A percentile compares a stretch with the other conserved stretches of the same genome.
These are phyloP conservation scores for Picea sitchensis DNA, from an alignment of 75 land plant species.

Conservation along the genomic window DNA sequence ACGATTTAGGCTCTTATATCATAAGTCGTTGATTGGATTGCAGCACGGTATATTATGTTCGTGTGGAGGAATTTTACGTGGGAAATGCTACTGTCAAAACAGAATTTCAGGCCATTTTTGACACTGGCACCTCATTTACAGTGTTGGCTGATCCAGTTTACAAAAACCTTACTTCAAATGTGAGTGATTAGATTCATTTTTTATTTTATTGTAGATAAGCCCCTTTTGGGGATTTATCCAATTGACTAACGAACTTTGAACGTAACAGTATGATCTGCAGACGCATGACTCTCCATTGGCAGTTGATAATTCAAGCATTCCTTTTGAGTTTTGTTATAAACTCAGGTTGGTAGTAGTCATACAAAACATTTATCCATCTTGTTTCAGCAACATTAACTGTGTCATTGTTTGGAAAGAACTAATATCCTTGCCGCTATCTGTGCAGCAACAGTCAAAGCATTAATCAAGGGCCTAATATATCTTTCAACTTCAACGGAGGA, in stretches of 20 bases:
- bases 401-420: slow-evolving; percentile 1
- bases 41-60: too few species aligned
- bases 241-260: background rate
- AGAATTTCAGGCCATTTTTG: slow-evolving; percentile 55
- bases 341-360: slow-evolving; percentile 32
- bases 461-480: slow-evolving; percentile 27
- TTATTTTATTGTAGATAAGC: background rate
- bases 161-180: slow-evolving; percentile 38
- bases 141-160: slow-evolving; percentile 53
- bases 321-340: slow-evolving; percentile 66
- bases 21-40: too few species aligned
- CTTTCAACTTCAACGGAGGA: slow-evolving; percentile 49
- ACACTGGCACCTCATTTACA: slow-evolving; percentile 91
- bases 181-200: slow-evolving; percentile 25
- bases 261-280: slow-evolving; percentile 45
- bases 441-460: slow-evolving; percentile 36
- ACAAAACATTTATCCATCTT: background rate
- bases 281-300: slow-evolving; percentile 14
- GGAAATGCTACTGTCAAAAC: background rate
- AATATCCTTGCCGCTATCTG: slow-evolving; percentile 4
- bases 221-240: background rate
- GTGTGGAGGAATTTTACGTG: too few species aligned
- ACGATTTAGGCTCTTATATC: too few species aligned
- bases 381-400: background rate
- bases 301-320: slow-evolving; percentile 27